Evolutionary conservation across 371 early-diverging fungal genomes (phyloP).

Genomic region (Mucor lusitanicus): DNA sequence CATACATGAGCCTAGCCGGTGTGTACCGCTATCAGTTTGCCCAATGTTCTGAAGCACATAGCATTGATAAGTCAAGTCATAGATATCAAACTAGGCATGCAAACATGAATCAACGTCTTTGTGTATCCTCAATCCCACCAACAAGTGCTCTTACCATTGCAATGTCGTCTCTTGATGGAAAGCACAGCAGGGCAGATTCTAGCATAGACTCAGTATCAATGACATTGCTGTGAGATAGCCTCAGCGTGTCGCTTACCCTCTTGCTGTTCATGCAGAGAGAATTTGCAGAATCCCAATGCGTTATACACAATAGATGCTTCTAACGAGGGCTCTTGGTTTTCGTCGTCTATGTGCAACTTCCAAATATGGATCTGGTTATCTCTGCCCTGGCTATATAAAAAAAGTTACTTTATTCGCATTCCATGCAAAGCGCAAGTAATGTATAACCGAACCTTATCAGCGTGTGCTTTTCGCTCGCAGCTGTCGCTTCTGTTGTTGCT

Average conservation of each 20-base stretch:
- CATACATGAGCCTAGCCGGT: constrained; percentile 46
- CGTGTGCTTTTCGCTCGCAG: constrained; percentile 7
- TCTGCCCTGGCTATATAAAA: constrained; percentile 47
- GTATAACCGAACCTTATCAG: constrained; percentile 31
- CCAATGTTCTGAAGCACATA: constrained; percentile 12
- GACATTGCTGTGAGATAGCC: background rate
- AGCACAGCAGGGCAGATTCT: constrained; percentile 21
- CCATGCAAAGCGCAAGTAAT: background rate
- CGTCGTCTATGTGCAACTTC: constrained; percentile 26
- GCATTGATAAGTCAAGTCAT: constrained; percentile 29
- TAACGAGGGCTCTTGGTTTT: constrained; percentile 8
- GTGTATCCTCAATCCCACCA: background rate
- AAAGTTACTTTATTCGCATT: constrained; percentile 4
- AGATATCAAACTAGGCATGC: constrained; percentile 47
- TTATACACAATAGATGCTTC: constrained; percentile 34
- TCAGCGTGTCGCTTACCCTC: constrained; percentile 4
- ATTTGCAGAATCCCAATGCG: constrained; percentile 46
- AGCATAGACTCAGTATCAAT: background rate
- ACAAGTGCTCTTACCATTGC: constrained; percentile 24
- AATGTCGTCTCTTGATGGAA: constrained; percentile 35
- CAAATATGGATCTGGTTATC: constrained; percentile 52
- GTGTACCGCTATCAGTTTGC: constrained; percentile 7
- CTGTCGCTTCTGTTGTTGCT: too few relatives aligned
- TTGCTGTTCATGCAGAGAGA: constrained; percentile 14
- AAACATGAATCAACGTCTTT: background rate